These are phyloP conservation scores for Solanum pennellii DNA, from an alignment of 257 asterid species.

Conservation along the genomic window DNA sequence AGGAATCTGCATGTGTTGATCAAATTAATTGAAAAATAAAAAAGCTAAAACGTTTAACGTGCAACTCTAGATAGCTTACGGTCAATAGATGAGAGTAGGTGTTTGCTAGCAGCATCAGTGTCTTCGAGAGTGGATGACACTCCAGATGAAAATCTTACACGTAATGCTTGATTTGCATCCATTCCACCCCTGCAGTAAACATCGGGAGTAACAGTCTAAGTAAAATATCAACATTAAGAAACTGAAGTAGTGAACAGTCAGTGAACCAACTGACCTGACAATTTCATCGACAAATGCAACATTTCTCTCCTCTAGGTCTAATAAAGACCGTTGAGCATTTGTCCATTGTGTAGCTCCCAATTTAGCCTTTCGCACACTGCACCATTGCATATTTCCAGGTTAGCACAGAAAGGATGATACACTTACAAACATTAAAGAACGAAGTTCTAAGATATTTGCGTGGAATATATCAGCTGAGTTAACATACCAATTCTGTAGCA, in stretches of 20 bases:
- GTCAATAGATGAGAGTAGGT: conserved; percentile 76
- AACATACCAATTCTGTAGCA: conserved; percentile 74
- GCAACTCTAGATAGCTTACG: conserved; percentile 35
- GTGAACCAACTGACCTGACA: conserved; percentile 39
- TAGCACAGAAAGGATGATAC: neutral
- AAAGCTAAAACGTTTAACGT: neutral
- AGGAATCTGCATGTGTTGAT: conserved; percentile 44
- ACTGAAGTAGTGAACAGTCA: neutral
- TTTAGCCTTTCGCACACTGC: conserved; percentile 81
- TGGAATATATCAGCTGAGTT: neutral
- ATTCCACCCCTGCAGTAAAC: conserved; percentile 54
- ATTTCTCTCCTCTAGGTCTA: conserved; percentile 59
- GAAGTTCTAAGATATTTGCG: neutral
- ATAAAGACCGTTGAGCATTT: conserved; percentile 68
- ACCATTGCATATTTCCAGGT: neutral
- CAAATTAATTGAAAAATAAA: neutral
- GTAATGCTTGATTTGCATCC: conserved; percentile 64
- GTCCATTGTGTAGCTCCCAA: conserved; percentile 80
- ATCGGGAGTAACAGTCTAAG: neutral
- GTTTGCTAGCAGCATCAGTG: conserved; percentile 71
- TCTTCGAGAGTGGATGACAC: conserved; percentile 68
- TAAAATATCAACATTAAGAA: neutral
- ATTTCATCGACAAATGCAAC: conserved; percentile 65
- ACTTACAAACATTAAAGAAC: neutral
- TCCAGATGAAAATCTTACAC: conserved; percentile 59